These are phyloP conservation scores for Saccharomyces cerevisiae DNA, from an alignment of 805 yeast species.

Conservation along the genomic window DNA sequence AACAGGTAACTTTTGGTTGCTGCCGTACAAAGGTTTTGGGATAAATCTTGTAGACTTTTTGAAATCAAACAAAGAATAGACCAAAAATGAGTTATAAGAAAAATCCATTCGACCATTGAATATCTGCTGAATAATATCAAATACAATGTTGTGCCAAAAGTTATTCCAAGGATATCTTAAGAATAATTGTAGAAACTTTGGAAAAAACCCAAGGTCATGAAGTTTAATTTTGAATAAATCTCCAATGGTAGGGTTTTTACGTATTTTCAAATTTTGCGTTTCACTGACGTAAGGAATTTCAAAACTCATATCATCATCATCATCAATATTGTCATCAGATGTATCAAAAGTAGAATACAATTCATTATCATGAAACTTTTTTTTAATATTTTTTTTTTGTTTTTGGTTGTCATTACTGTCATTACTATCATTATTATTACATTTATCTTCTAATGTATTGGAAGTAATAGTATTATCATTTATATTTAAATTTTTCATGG, in stretches of 20 bases:
- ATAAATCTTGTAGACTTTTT: conserved; percentile 7
- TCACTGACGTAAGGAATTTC: conserved; percentile 31
- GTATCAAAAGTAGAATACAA: conserved; percentile 30
- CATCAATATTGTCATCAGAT: conserved; percentile 3
- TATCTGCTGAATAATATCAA: conserved; percentile 89
- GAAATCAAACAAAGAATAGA: conserved; percentile 27
- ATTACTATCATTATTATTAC: conserved; percentile 2
- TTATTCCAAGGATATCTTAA: conserved; percentile 91
- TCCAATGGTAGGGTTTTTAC: conserved; percentile 67
- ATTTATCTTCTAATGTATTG: background rate
- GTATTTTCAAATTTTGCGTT: conserved; percentile 33
- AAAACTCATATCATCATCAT: conserved; percentile 11
- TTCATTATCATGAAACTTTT: conserved; percentile 28
- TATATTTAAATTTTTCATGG: background rate
- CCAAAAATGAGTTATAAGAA: conserved; percentile 73
- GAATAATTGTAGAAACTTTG: conserved; percentile 60
- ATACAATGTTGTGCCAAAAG: conserved; percentile 90
- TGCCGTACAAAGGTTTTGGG: background rate
- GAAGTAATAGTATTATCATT: background rate
- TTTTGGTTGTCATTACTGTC: conserved; percentile 7
- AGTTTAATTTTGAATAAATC: conserved; percentile 77
- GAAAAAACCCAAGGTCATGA: conserved; percentile 61
- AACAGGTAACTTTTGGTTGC: conserved; percentile 18
- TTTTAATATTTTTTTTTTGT: conserved; percentile 18
- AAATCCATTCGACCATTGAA: conserved; percentile 77